Conservation (phyloP, 139 green algal species). For the Chlorokybus atmophyticus region DNA sequence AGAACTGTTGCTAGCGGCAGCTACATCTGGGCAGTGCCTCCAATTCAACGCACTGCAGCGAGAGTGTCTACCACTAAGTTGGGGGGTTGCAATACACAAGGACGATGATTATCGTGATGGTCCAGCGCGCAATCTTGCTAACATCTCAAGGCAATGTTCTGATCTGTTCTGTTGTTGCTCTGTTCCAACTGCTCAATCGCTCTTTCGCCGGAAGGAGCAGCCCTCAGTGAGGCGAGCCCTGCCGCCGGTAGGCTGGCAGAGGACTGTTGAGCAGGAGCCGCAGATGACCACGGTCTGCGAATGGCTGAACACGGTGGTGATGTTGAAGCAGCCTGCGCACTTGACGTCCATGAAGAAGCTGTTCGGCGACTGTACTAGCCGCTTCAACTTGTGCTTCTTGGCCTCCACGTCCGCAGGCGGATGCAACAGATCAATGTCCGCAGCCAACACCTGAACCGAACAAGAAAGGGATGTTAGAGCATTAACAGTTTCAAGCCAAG, state of each 20-base stretch:
- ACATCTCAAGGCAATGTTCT: too few species aligned
- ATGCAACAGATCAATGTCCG: slow-evolving; percentile 95
- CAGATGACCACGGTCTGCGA: slow-evolving; percentile 93
- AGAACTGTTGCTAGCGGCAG: too few species aligned
- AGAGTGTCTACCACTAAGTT: too few species aligned
- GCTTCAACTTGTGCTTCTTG: slow-evolving; percentile 95
- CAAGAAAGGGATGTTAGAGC: too few species aligned
- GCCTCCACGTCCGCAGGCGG: slow-evolving; percentile 86
- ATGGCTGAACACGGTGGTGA: slow-evolving; percentile 96
- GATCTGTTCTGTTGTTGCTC: too few species aligned
- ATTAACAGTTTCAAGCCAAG: too few species aligned
- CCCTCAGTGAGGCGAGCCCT: slow-evolving; percentile 85
- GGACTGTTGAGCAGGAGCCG: slow-evolving; percentile 82
- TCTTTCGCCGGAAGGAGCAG: slow-evolving; percentile 91
- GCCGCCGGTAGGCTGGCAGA: slow-evolving; percentile 93
- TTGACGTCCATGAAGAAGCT: slow-evolving; percentile 91
- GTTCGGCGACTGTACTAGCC: slow-evolving; percentile 77
- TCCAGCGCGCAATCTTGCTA: too few species aligned
- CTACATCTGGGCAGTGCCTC: too few species aligned
- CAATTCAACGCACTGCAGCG: too few species aligned
- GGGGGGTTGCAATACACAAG: too few species aligned
- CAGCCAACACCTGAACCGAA: slow-evolving; percentile 23
- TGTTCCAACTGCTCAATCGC: slow-evolving; percentile 68
- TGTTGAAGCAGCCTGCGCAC: slow-evolving; percentile 63
- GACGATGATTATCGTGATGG: too few species aligned